Evolutionary conservation across 2,329 filamentous ascomycete species (phyloP).

Genomic region (Colletotrichum siamense): DNA sequence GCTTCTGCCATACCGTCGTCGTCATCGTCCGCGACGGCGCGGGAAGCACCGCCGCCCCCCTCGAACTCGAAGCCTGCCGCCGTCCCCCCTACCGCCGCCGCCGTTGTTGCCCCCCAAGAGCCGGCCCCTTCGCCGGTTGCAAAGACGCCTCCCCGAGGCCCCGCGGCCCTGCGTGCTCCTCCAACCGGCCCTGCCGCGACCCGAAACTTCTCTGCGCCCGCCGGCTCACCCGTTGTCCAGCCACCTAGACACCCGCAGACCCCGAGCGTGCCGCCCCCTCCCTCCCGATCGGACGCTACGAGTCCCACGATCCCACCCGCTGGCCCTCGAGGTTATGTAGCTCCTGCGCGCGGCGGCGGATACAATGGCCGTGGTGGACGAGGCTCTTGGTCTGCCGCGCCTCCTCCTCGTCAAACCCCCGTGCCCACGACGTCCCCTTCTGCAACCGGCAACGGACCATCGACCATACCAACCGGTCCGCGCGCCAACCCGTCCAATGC

Average conservation of each 20-base stretch:
- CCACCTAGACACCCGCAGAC: conserved; percentile 39
- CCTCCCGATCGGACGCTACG: conserved; percentile 41
- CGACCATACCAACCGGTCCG: conserved; percentile 55
- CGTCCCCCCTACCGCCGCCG: conserved; percentile 18
- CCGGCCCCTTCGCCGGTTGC: conserved; percentile 28
- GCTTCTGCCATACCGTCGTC: conserved; percentile 22
- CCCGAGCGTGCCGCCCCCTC: conserved; percentile 32
- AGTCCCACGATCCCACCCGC: conserved; percentile 57
- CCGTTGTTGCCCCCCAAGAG: conserved; percentile 28
- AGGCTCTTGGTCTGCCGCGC: conserved; percentile 44
- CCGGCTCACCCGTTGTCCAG: conserved; percentile 38
- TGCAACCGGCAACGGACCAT: conserved; percentile 38
- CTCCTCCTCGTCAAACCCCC: conserved; percentile 33
- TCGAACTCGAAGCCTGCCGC: conserved; percentile 5
- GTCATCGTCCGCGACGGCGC: conserved; percentile 23
- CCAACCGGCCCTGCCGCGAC: conserved; percentile 49
- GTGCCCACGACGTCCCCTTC: conserved; percentile 42
- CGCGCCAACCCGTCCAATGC: conserved; percentile 39
- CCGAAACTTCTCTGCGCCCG: conserved; percentile 44
- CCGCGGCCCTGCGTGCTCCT: conserved; percentile 57
- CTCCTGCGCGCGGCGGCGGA: conserved; percentile 46
- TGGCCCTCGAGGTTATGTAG: conserved; percentile 60
- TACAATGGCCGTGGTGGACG: conserved; percentile 51
- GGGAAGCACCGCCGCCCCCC: conserved; percentile 27
- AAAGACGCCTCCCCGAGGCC: conserved; percentile 60